Evolutionary conservation across 495 filamentous ascomycete species (phyloP).

Genomic region (Lichenothelia convexa): DNA sequence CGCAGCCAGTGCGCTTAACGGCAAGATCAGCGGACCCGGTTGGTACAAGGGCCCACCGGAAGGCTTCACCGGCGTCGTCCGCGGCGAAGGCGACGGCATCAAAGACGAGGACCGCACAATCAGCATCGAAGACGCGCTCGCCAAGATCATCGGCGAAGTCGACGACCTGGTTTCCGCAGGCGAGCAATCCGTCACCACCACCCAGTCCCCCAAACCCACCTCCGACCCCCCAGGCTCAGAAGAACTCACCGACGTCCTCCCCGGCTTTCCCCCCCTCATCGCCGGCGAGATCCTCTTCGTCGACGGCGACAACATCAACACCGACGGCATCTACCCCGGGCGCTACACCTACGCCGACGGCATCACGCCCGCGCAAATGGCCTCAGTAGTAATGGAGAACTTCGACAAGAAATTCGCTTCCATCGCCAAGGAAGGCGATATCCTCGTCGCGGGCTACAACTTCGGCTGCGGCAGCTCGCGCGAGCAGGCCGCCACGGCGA

Average conservation of each 20-base stretch:
- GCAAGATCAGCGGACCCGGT: constrained; percentile 62
- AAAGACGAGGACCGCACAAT: constrained; percentile 39
- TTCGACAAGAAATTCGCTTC: constrained; percentile 55
- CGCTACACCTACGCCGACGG: constrained; percentile 85
- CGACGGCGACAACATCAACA: constrained; percentile 58
- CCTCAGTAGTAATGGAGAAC: constrained; percentile 78
- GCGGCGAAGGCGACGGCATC: constrained; percentile 53
- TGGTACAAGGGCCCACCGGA: constrained; percentile 59
- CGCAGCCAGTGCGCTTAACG: constrained; percentile 66
- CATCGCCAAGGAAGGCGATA: constrained; percentile 46
- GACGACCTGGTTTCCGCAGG: constrained; percentile 36
- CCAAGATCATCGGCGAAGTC: constrained; percentile 45
- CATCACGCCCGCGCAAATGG: constrained; percentile 60
- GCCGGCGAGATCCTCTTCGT: constrained; percentile 52
- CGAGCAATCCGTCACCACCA: constrained; percentile 3
- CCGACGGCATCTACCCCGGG: constrained; percentile 74
- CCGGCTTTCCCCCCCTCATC: constrained; percentile 50
- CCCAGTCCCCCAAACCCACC: background rate
- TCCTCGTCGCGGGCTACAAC: constrained; percentile 77
- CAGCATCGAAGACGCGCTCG: constrained; percentile 46
- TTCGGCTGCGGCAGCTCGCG: constrained; percentile 71
- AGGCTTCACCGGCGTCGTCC: constrained; percentile 43
- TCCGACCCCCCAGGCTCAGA: constrained; percentile 1
- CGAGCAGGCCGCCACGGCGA: constrained; percentile 80
- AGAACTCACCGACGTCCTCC: constrained; percentile 38